These are phyloP conservation scores for Zalaria sp. DNA, from an alignment of 2,329 filamentous ascomycete genomes.

Conservation along the genomic window DNA sequence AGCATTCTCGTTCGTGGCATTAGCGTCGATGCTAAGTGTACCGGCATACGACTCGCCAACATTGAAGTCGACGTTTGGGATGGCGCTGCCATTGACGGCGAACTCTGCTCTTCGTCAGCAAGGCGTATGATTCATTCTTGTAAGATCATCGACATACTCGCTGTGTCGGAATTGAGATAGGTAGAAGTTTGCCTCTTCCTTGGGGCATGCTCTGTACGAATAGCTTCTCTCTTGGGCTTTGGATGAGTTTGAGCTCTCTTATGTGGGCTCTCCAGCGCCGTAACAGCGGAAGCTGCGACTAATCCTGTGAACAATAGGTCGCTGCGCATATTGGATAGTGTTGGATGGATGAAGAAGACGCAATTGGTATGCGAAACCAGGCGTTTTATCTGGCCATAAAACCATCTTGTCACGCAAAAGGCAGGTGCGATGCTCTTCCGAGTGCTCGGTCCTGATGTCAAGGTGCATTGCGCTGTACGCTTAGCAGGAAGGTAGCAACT, in stretches of 20 bases:
- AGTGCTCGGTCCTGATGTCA: background rate
- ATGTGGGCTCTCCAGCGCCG: background rate
- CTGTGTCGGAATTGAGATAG: background rate
- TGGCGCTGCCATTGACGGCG: slow-evolving; percentile 14
- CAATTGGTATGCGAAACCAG: background rate
- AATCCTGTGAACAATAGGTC: background rate
- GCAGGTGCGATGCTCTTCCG: background rate
- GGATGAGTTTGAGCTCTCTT: background rate
- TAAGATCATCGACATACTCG: background rate
- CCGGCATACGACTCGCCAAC: slow-evolving; percentile 29
- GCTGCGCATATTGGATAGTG: background rate
- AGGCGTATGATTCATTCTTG: background rate
- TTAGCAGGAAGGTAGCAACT: background rate
- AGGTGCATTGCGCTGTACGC: background rate
- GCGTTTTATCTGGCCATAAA: background rate
- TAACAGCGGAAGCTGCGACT: background rate
- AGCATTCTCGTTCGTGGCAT: slow-evolving; percentile 13
- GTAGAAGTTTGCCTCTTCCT: background rate
- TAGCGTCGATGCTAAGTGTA: slow-evolving; percentile 16
- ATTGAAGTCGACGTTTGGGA: slow-evolving; percentile 27
- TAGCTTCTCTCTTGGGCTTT: background rate
- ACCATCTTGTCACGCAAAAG: background rate
- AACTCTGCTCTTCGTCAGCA: slow-evolving; percentile 6
- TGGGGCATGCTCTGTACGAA: background rate
- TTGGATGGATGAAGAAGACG: background rate